Evolutionary conservation across 768 basidiomycete species (phyloP).

Genomic region (Tylopilus felleus): DNA sequence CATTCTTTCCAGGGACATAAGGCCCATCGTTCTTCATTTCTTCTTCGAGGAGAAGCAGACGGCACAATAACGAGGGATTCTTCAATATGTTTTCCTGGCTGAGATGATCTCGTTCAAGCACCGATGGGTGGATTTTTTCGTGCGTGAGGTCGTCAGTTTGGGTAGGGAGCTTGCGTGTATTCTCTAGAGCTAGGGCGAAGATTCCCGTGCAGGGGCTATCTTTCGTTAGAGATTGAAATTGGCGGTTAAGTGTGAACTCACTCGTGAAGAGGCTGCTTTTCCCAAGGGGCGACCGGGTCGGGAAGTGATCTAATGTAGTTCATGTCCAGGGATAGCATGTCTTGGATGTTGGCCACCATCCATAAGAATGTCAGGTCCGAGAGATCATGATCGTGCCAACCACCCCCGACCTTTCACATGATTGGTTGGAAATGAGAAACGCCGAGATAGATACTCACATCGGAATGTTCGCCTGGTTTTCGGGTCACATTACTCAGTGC

Average conservation of each 20-base stretch:
- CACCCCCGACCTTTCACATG: conserved; percentile 58
- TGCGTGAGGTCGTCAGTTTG: conserved; percentile 44
- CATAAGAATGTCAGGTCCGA: conserved; percentile 60
- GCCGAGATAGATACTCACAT: conserved; percentile 7
- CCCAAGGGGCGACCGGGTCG: conserved; percentile 57
- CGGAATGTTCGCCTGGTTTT: conserved; percentile 30
- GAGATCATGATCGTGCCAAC: conserved; percentile 64
- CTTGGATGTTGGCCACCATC: conserved; percentile 60
- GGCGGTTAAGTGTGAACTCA: conserved; percentile 28
- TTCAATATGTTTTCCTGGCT: conserved; percentile 34
- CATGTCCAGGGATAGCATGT: conserved; percentile 54
- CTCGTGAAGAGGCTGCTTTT: conserved; percentile 60
- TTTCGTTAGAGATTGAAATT: background rate
- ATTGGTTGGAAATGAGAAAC: background rate
- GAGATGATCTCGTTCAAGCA: conserved; percentile 42
- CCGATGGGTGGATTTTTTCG: conserved; percentile 62
- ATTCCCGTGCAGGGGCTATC: conserved; percentile 53
- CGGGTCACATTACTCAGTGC: conserved; percentile 6
- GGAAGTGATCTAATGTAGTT: conserved; percentile 49
- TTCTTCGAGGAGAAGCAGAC: conserved; percentile 51
- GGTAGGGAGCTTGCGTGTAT: conserved; percentile 48
- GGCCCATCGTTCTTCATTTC: conserved; percentile 48
- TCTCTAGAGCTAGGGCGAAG: conserved; percentile 43
- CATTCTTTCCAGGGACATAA: conserved; percentile 31
- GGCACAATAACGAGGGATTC: conserved; percentile 43